Evolutionary conservation across 805 yeast genomes (phyloP).

Genomic region (Kazachstania kunashirensis): DNA sequence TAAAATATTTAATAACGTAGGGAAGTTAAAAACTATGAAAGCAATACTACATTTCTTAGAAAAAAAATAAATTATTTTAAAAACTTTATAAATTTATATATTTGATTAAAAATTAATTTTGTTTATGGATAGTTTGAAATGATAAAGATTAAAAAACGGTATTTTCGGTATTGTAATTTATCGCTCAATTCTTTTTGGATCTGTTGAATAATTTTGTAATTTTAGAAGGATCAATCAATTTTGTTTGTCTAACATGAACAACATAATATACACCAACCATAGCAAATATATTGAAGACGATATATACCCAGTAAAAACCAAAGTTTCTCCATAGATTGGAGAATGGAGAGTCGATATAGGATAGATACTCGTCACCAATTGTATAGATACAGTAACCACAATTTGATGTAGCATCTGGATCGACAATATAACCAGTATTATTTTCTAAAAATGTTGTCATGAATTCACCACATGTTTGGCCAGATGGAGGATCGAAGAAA

Average conservation of each 20-base stretch:
- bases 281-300: slow-evolving; percentile 35
- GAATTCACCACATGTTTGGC: slow-evolving; percentile 19
- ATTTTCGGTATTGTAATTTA: too few relatives aligned
- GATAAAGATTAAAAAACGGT: too few relatives aligned
- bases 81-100: too few relatives aligned
- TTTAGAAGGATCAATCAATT: slow-evolving; percentile 3
- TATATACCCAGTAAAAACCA: slow-evolving; percentile 45
- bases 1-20: too few relatives aligned
- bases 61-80: too few relatives aligned
- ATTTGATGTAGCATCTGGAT: slow-evolving; percentile 32
- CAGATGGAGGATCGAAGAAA: slow-evolving; percentile 15
- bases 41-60: too few relatives aligned
- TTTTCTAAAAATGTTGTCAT: slow-evolving; percentile 12
- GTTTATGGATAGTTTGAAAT: too few relatives aligned
- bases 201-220: slow-evolving; percentile 3
- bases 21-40: too few relatives aligned
- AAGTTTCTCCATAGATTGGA: slow-evolving; percentile 44
- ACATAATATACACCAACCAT: slow-evolving; percentile 43
- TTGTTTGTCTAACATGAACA: slow-evolving; percentile 32
- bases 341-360: slow-evolving; percentile 22
- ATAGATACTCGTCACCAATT: slow-evolving; percentile 47
- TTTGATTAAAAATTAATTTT: too few relatives aligned
- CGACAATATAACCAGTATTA: slow-evolving; percentile 19
- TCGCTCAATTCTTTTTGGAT: slow-evolving; percentile 4
- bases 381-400: slow-evolving; percentile 50